Evolutionary conservation across 2,329 filamentous ascomycete genomes (phyloP).

Genomic region (Sarocladiaceae sp.): DNA sequence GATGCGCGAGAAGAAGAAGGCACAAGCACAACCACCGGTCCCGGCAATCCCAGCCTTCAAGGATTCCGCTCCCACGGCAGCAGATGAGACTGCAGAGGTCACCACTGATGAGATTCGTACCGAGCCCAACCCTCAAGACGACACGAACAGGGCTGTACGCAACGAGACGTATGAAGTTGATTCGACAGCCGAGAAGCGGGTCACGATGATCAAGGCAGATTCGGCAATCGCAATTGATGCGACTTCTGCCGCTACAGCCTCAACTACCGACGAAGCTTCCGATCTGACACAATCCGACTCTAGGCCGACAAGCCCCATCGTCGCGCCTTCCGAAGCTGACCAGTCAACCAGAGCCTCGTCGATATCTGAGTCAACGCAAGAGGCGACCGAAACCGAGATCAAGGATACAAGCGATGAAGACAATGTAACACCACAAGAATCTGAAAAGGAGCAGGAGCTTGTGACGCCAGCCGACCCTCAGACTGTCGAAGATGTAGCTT

Average conservation of each 20-base stretch:
- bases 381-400: conserved; percentile 20
- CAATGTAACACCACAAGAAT: not conserved
- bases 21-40: conserved; percentile 13
- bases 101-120: not conserved
- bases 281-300: conserved; percentile 48
- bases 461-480: conserved; percentile 7
- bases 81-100: not conserved
- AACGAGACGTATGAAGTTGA: not conserved
- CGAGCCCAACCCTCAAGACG: too few species aligned
- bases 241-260: conserved; percentile 25
- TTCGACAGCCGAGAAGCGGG: conserved; percentile 23
- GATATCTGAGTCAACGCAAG: conserved; percentile 56
- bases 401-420: conserved; percentile 2
- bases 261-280: conserved; percentile 39
- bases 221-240: conserved; percentile 48
- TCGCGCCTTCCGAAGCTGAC: conserved; percentile 46
- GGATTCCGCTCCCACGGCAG: not conserved
- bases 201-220: conserved; percentile 42
- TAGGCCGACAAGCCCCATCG: conserved; percentile 49
- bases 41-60: conserved; percentile 3
- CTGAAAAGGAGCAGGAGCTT: conserved; percentile 9
- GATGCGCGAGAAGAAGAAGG: conserved; percentile 72
- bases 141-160: not conserved
- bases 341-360: conserved; percentile 59
- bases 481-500: conserved; percentile 8